Evolutionary conservation across 164 flowering plant species (phyloP).

Genomic region (Tetrastigma voinierianum): DNA sequence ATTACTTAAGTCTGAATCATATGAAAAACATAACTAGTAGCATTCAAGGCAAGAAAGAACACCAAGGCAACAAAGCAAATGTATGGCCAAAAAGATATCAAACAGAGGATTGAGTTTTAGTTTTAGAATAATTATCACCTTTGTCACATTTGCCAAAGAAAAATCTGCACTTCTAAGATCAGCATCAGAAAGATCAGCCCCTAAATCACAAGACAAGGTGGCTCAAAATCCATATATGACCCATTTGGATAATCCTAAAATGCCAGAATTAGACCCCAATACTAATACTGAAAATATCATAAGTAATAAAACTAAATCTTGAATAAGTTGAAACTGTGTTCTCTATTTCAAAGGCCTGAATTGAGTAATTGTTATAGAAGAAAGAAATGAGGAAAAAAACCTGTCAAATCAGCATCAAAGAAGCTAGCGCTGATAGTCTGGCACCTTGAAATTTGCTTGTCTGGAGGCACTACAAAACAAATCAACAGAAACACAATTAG

Average conservation of each 20-base stretch:
- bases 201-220: slow-evolving; percentile 27
- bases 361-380: too few relatives aligned
- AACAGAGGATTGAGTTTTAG: not conserved
- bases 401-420: slow-evolving; percentile 98
- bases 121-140: slow-evolving; percentile 39
- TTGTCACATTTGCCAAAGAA: slow-evolving; percentile 86
- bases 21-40: too few relatives aligned
- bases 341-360: too few relatives aligned
- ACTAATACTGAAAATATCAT: not conserved
- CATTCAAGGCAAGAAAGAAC: too few relatives aligned
- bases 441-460: slow-evolving; percentile 93
- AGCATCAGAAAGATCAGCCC: slow-evolving; percentile 92
- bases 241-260: not conserved
- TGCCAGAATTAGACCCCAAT: not conserved
- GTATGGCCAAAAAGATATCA: not conserved
- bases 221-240: not conserved
- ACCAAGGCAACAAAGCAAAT: not conserved
- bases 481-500: not conserved
- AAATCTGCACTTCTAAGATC: slow-evolving; percentile 95
- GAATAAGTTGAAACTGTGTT: too few relatives aligned
- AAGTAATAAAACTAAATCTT: not conserved
- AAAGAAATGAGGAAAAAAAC: slow-evolving; percentile 26
- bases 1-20: too few relatives aligned
- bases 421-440: slow-evolving; percentile 92
- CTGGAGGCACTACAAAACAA: slow-evolving; percentile 73